Base-by-base conservation (phyloP, 352 stramenopile genomes). In the Phytophthora crassamura region DNA sequence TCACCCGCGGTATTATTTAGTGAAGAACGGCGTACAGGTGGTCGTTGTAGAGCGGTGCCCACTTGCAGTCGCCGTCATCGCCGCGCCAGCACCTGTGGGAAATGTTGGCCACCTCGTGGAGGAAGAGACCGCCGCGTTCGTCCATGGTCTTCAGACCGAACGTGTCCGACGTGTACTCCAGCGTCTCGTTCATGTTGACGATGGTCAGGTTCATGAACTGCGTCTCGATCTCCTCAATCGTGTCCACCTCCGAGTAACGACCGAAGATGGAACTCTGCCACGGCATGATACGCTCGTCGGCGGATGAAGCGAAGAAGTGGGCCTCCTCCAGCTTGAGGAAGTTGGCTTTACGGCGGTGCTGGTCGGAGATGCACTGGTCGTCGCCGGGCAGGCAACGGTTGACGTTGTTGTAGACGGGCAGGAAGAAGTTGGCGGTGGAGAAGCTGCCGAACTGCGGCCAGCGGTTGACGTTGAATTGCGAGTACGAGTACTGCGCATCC, bases 351-450 rank as follows among this genome's bases (percentile, higher is more conserved):
- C 75, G 72, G 2, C 75, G 66, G 16, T 65, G 48, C 35, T 70
- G 50, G 18, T 82, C 59, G 32, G 67, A 56, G 16, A 54, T 54
- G 16, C 46, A 66, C 34, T 65, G 39, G 28, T 73, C 35, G 16
- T 59, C 50, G 5, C 54, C 46, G 9, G 45, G 43, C 39, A 54
- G 50, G 10, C 52, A 69, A 1, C 14, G 30, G 41, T 53, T 69
- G 6, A 74, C 57, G 39, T 78, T 82, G 59, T 82, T 82, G 51
- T 74, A 56, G n/a, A 67, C 42, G 0, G 74, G 77, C 1, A 80
- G 48, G 42, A 76, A 79, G 43, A 51, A 45, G 46, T 77, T 83
- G 14, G 57, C 38, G 4, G 36, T 47, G 18, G 55, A 14, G 52
- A 63, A 81, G 10, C 45, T 20, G 3, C 33, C 32, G 6, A 49